phyloP scores from a whole-genome alignment of 2,329 filamentous ascomycete species.

The Penicillium brevicompactum region DNA sequence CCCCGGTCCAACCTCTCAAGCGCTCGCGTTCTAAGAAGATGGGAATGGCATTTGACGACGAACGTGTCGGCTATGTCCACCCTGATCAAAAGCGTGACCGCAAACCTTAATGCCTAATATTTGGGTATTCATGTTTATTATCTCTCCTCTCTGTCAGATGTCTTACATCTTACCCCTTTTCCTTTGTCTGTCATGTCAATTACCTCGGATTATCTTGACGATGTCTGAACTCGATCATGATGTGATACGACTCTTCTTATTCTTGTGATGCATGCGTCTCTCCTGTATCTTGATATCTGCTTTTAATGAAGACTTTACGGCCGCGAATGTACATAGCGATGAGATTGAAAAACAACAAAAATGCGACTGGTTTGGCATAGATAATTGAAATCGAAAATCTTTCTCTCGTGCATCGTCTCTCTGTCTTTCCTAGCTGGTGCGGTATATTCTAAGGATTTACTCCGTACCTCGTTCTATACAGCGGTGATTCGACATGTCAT shows the following conservation, averaged over 20 bases:
- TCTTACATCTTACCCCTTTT: neutral
- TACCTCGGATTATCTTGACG: constrained; percentile 22
- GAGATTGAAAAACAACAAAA: constrained; percentile 16
- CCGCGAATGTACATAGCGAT: constrained; percentile 22
- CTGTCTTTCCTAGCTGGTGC: too few species aligned
- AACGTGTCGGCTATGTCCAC: constrained; percentile 40
- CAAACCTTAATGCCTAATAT: constrained; percentile 18
- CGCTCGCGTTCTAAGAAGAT: constrained; percentile 35
- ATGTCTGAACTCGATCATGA: constrained; percentile 27
- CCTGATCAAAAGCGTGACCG: constrained; percentile 35
- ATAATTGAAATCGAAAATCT: neutral
- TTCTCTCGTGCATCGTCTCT: neutral
- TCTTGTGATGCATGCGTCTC: constrained; percentile 19
- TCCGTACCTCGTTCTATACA: too few species aligned
- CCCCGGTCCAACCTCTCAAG: constrained; percentile 34
- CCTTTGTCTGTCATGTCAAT: constrained; percentile 18
- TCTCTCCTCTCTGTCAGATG: constrained; percentile 13
- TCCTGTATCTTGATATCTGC: constrained; percentile 26
- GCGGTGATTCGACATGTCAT: too few species aligned
- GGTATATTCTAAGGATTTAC: too few species aligned
- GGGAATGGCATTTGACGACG: constrained; percentile 35
- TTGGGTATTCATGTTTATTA: neutral
- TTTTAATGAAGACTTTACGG: constrained; percentile 27
- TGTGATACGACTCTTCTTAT: constrained; percentile 15
- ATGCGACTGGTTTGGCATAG: constrained; percentile 21